Evolutionary conservation across 1,284 basidiomycete species (phyloP).

Genomic region (Sphaerobolus stellatus): DNA sequence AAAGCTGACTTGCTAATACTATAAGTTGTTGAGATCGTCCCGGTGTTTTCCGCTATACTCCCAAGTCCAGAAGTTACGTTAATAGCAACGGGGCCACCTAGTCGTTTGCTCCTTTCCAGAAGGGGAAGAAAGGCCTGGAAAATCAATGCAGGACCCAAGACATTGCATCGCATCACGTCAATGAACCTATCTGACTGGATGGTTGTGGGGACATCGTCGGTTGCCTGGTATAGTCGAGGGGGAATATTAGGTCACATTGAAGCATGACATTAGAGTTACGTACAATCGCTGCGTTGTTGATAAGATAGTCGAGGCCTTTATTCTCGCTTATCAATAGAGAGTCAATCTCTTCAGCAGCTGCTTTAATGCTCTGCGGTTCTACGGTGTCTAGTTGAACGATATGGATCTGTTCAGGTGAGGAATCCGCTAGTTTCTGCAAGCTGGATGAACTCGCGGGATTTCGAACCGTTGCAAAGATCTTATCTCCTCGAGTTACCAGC

Average conservation of each 20-base stretch:
- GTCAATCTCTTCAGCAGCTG: constrained; percentile 23
- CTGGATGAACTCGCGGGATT: constrained; percentile 30
- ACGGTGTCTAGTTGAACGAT: constrained; percentile 36
- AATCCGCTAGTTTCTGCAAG: constrained; percentile 27
- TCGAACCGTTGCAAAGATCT: constrained; percentile 40
- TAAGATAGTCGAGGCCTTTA: constrained; percentile 36
- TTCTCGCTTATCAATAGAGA: constrained; percentile 30
- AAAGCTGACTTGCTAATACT: constrained; percentile 23
- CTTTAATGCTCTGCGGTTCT: constrained; percentile 29
- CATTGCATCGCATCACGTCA: constrained; percentile 30
- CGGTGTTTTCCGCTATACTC: constrained; percentile 29
- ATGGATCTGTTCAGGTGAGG: constrained; percentile 28
- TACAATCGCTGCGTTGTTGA: constrained; percentile 43
- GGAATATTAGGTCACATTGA: background rate
- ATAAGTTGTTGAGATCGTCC: constrained; percentile 18
- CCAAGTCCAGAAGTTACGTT: constrained; percentile 34
- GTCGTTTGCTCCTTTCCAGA: constrained; percentile 24
- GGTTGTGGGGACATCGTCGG: constrained; percentile 15
- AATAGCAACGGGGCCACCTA: constrained; percentile 30
- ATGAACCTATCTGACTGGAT: constrained; percentile 26
- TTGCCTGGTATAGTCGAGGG: constrained; percentile 17
- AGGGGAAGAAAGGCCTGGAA: constrained; percentile 30
- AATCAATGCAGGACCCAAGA: constrained; percentile 35
- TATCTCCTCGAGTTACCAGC: constrained; percentile 31
- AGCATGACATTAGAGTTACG: constrained; percentile 9